Evolutionary conservation across 2,329 filamentous ascomycete species (phyloP).

Genomic region (Clonostachys rhizophaga): DNA sequence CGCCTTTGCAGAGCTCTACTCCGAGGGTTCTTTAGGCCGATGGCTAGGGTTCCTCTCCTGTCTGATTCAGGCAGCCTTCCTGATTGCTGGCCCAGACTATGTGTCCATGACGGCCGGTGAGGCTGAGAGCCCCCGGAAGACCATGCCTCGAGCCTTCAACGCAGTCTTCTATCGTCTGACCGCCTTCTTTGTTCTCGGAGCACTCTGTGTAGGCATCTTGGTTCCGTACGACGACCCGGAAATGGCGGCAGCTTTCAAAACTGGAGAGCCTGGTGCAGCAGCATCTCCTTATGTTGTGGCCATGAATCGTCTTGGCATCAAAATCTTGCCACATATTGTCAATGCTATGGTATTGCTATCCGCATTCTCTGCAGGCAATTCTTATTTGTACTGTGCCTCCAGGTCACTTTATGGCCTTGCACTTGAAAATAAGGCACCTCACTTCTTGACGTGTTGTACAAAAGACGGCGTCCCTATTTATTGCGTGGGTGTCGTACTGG

Average conservation of each 20-base stretch:
- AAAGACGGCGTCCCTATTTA: conserved; percentile 57
- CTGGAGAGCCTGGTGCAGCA: conserved; percentile 28
- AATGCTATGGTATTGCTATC: conserved; percentile 45
- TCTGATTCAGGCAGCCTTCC: conserved; percentile 36
- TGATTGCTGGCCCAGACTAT: conserved; percentile 58
- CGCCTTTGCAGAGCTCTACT: conserved; percentile 63
- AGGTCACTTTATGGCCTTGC: conserved; percentile 46
- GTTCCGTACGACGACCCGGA: conserved; percentile 19
- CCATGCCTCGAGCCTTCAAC: conserved; percentile 40
- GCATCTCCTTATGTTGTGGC: conserved; percentile 55
- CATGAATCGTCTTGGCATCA: conserved; percentile 47
- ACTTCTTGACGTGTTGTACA: conserved; percentile 52
- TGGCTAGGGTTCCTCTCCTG: conserved; percentile 64
- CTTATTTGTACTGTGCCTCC: conserved; percentile 46
- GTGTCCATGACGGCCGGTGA: conserved; percentile 61
- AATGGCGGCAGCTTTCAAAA: conserved; percentile 35
- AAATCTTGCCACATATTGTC: conserved; percentile 49
- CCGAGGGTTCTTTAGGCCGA: conserved; percentile 56
- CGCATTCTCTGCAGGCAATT: conserved; percentile 42
- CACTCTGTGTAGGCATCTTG: conserved; percentile 23
- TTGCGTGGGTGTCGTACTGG: conserved; percentile 47
- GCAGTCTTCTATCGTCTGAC: conserved; percentile 18
- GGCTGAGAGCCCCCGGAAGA: conserved; percentile 41
- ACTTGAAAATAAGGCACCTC: conserved; percentile 40
- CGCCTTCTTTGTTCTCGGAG: conserved; percentile 21